phyloP scores from a whole-genome alignment of 768 basidiomycete genomes.

The Tulasnella sp. region DNA sequence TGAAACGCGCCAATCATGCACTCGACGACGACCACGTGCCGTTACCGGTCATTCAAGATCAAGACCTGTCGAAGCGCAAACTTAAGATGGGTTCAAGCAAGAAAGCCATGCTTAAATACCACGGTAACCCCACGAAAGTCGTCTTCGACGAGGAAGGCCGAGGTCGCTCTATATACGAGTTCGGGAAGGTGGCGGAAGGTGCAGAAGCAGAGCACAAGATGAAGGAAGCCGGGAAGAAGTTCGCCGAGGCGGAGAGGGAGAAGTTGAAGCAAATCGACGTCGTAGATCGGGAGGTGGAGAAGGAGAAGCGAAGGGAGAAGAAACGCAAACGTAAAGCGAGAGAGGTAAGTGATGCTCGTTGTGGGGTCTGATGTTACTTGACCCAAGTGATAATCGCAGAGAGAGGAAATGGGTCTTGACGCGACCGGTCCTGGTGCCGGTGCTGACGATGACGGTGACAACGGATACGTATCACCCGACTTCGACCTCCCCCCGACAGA shows the following conservation, averaged over 20 bases:
- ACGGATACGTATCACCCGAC: conserved; percentile 61
- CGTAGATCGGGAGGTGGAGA: conserved; percentile 69
- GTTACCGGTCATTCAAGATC: conserved; percentile 17
- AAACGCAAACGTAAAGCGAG: conserved; percentile 83
- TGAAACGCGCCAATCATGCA: conserved; percentile 85
- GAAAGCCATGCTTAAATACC: conserved; percentile 51
- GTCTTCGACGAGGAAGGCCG: conserved; percentile 85
- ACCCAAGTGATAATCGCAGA: not conserved
- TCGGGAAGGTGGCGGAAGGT: conserved; percentile 63
- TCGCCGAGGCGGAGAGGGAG: conserved; percentile 59
- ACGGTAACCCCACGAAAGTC: conserved; percentile 56
- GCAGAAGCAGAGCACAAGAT: conserved; percentile 45
- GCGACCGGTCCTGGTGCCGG: conserved; percentile 10
- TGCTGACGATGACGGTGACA: conserved; percentile 30
- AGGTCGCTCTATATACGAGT: conserved; percentile 71
- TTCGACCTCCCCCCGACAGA: conserved; percentile 41
- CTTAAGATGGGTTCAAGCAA: conserved; percentile 62
- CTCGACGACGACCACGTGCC: conserved; percentile 31
- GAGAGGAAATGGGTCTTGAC: conserved; percentile 24
- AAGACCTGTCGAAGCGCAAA: conserved; percentile 70
- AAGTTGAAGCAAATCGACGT: conserved; percentile 62
- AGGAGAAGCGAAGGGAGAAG: conserved; percentile 81
- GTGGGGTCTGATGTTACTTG: not conserved
- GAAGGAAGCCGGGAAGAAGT: conserved; percentile 52
- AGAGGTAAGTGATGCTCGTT: conserved; percentile 30